phyloP scores from a whole-genome alignment of 192 early-diverging fungal species.

The Coemansia sp. region DNA sequence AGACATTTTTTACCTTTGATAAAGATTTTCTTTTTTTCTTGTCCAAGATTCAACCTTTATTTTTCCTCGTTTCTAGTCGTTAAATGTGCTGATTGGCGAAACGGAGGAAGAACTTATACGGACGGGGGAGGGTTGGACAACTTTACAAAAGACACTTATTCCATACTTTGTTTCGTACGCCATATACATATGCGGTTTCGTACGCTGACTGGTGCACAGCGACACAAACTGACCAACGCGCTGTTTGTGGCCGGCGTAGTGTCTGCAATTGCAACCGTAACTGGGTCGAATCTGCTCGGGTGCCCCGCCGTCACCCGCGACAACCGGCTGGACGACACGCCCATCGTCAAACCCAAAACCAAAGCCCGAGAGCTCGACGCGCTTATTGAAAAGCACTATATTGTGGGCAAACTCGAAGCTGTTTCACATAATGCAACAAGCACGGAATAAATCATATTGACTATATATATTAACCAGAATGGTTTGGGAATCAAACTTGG shows the following conservation, averaged over 20 bases:
- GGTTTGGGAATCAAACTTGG: no score
- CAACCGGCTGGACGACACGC: constrained; percentile 24
- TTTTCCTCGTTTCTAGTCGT: background rate
- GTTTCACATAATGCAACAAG: background rate
- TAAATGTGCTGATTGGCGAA: background rate
- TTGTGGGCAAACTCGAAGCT: background rate
- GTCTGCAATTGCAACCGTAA: constrained; percentile 48
- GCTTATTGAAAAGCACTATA: constrained; percentile 19
- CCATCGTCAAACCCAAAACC: background rate
- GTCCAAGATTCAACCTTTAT: background rate
- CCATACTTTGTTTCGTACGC: background rate
- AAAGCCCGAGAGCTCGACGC: constrained; percentile 3
- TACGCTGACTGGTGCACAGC: constrained; percentile 45
- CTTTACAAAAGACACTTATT: background rate
- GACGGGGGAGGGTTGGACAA: no score
- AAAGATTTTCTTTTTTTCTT: background rate
- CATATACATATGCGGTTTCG: constrained; percentile 38
- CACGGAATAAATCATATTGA: background rate
- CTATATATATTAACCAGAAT: background rate
- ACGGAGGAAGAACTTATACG: background rate
- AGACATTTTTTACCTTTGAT: no score
- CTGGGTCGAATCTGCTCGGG: constrained; percentile 47
- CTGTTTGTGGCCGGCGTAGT: constrained; percentile 44
- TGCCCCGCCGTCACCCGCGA: constrained; percentile 51
- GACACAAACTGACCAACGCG: constrained; percentile 49